phyloP scores from a whole-genome alignment of 306 rosid species.

The Castanea crenata region DNA sequence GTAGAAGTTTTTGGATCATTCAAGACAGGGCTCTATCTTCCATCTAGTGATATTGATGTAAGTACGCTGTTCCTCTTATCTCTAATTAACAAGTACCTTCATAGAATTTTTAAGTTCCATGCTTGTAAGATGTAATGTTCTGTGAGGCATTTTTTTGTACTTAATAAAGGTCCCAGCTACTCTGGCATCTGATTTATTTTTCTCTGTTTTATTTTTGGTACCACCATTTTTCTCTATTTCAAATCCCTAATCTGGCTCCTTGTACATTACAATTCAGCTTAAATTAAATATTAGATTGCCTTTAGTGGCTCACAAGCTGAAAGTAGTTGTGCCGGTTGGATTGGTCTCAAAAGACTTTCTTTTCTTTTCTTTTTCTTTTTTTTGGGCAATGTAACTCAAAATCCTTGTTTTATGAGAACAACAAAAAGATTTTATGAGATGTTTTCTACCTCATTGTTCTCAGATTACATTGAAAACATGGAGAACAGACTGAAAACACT shows the following conservation, averaged over 20 bases:
- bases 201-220: too few species aligned
- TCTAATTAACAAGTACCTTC: neutral
- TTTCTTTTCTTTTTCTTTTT: too few species aligned
- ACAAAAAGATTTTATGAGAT: too few species aligned
- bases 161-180: neutral
- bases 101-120: neutral
- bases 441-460: too few species aligned
- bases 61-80: conserved; percentile 26
- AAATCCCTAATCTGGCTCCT: neutral
- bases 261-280: neutral
- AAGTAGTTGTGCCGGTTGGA: neutral
- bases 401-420: too few species aligned
- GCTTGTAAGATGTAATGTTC: neutral
- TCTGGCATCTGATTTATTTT: neutral
- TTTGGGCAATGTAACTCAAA: too few species aligned
- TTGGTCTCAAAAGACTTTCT: too few species aligned
- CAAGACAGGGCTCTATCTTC: conserved; percentile 94
- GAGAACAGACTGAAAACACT: too few species aligned
- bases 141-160: neutral
- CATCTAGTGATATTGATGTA: conserved; percentile 91
- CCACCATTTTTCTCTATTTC: neutral
- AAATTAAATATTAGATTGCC: neutral
- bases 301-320: neutral
- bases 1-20: conserved; percentile 96
- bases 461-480: too few species aligned